These are phyloP conservation scores for Elasticomyces elasticus DNA, from an alignment of 495 filamentous ascomycete species.

Conservation along the genomic window DNA sequence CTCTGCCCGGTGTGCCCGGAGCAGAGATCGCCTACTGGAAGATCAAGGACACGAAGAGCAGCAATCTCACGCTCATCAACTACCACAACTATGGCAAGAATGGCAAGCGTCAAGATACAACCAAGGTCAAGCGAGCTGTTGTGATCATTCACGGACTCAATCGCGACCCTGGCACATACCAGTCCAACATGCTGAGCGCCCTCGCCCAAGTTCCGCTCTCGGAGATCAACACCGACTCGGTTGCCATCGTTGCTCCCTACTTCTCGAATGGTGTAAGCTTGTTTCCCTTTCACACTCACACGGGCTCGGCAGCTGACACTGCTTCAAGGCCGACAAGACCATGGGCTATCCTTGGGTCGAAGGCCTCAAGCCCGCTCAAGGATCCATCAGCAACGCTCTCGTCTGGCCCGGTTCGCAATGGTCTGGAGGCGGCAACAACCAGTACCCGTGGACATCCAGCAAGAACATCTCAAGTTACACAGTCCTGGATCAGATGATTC, in stretches of 20 bases:
- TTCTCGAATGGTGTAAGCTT: constrained; percentile 21
- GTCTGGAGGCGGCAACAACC: constrained; percentile 19
- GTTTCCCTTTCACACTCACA: too few relatives aligned
- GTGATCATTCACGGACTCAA: constrained; percentile 18
- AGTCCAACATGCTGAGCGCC: constrained; percentile 15
- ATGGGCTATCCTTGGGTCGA: constrained; percentile 20
- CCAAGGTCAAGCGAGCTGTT: constrained; percentile 13
- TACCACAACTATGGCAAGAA: constrained; percentile 7
- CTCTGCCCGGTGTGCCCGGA: constrained; percentile 12
- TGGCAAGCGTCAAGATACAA: constrained; percentile 6
- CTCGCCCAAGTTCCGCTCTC: constrained; percentile 9
- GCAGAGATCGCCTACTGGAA: constrained; percentile 18
- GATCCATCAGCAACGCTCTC: constrained; percentile 18
- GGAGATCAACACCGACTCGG: constrained; percentile 14
- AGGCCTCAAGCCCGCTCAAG: constrained; percentile 10
- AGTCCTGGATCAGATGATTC: constrained; percentile 19
- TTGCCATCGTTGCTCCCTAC: constrained; percentile 18
- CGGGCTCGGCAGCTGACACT: too few relatives aligned
- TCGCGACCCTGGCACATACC: constrained; percentile 18
- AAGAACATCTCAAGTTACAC: constrained; percentile 13
- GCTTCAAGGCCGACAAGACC: constrained; percentile 22
- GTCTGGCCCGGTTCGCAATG: constrained; percentile 22
- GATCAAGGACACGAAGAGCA: constrained; percentile 12
- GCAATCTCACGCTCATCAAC: constrained; percentile 24
- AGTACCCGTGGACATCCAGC: constrained; percentile 15